Percentiles rank a stretch among this genome's conserved stretches.
Evolutionary conservation across 768 basidiomycete species (phyloP).

Genomic region (Xerocomellus intermedius): DNA sequence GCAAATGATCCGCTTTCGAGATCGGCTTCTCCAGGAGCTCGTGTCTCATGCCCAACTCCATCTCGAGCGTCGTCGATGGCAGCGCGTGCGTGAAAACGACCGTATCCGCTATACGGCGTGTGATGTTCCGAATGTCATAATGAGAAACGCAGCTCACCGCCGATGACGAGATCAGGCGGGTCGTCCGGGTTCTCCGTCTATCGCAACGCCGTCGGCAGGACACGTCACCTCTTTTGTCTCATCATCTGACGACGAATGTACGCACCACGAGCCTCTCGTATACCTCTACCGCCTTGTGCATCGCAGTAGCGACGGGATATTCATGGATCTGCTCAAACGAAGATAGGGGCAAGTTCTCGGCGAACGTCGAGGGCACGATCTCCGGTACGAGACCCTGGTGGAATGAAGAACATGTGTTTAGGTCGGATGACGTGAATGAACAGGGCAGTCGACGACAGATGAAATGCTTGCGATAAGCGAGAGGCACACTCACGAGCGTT

Average conservation of each 20-base stretch:
- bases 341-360: constrained; percentile 67
- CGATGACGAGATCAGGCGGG: constrained; percentile 77
- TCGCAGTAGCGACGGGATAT: constrained; percentile 75
- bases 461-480: background rate
- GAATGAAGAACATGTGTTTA: background rate
- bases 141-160: constrained; percentile 41
- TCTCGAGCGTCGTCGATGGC: constrained; percentile 49
- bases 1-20: constrained; percentile 74
- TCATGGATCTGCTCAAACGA: constrained; percentile 71
- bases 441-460: background rate
- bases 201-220: background rate
- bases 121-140: background rate
- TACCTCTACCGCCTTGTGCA: constrained; percentile 82
- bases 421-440: background rate
- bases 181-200: constrained; percentile 60
- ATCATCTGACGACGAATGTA: background rate
- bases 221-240: background rate
- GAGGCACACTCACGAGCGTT: constrained; percentile 55
- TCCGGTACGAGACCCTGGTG: constrained; percentile 63
- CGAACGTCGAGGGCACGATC: constrained; percentile 73
- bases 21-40: constrained; percentile 89
- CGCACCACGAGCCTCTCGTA: constrained; percentile 78
- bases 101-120: constrained; percentile 76
- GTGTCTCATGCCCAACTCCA: constrained; percentile 48
- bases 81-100: constrained; percentile 83